Percentiles rank a stretch among this genome's conserved stretches.
phyloP scores from a whole-genome alignment of 2,329 filamentous ascomycete species.

The Fusarium sulawesiense region DNA sequence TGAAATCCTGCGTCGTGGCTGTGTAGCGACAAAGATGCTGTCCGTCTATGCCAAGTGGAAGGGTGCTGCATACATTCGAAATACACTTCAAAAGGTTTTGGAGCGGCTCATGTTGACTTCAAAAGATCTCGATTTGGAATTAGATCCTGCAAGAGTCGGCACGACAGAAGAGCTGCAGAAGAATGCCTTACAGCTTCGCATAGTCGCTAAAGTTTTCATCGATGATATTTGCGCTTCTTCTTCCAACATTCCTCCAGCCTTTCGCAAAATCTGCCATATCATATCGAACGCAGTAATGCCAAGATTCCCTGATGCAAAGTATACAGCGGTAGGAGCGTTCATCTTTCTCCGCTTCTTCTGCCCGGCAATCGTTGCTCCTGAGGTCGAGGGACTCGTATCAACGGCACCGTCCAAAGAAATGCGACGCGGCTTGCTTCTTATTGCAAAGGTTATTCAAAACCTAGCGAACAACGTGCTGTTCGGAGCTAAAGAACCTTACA shows the following conservation, averaged over 20 bases:
- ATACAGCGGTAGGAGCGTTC: constrained; percentile 77
- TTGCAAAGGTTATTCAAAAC: constrained; percentile 78
- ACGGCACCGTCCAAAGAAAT: constrained; percentile 74
- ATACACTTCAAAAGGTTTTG: constrained; percentile 73
- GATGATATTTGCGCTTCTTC: constrained; percentile 75
- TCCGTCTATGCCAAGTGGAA: constrained; percentile 80
- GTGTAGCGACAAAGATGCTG: constrained; percentile 78
- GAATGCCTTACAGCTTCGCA: constrained; percentile 73
- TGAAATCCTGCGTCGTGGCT: constrained; percentile 74
- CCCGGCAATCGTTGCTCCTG: constrained; percentile 76
- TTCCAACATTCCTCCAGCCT: constrained; percentile 69
- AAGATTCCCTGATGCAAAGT: constrained; percentile 76
- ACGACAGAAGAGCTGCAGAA: constrained; percentile 73
- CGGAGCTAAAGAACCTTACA: constrained; percentile 77
- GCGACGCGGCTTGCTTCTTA: constrained; percentile 74
- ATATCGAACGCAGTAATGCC: constrained; percentile 71
- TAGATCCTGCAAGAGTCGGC: constrained; percentile 71
- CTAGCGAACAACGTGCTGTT: constrained; percentile 78
- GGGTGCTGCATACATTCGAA: constrained; percentile 70
- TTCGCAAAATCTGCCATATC: constrained; percentile 75
- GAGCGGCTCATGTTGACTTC: constrained; percentile 74
- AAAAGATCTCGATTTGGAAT: constrained; percentile 74
- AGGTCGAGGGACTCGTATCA: constrained; percentile 73
- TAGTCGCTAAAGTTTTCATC: constrained; percentile 77
- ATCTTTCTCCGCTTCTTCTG: constrained; percentile 79